Percentiles rank a stretch among this genome's conserved stretches.
Evolutionary conservation across 257 asterid species (phyloP).

Genomic region (Solanum pennellii): DNA sequence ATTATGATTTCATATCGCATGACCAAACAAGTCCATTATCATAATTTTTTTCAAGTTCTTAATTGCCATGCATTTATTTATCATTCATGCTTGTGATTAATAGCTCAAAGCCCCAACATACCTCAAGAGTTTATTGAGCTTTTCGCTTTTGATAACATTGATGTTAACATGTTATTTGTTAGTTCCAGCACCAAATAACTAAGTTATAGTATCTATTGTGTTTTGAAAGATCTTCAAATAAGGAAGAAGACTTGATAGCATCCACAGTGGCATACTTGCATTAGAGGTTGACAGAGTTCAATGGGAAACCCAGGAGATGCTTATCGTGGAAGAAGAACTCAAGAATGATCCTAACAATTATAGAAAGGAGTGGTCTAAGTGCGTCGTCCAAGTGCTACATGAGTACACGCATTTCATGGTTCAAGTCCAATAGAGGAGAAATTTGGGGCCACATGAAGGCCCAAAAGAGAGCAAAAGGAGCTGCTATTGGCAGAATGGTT

Average conservation of each 20-base stretch:
- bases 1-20: neutral
- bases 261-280: neutral
- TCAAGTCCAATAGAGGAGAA: neutral
- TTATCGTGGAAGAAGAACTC: neutral
- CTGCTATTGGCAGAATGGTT: neutral
- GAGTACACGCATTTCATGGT: neutral
- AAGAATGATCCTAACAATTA: neutral
- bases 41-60: neutral
- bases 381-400: neutral
- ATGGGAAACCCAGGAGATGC: neutral
- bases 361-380: neutral
- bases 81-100: neutral
- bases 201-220: neutral
- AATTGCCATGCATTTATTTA: neutral
- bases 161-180: neutral
- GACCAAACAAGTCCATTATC: neutral
- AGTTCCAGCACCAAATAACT: neutral
- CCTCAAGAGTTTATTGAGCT: neutral
- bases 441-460: neutral
- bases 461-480: neutral
- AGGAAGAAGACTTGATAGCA: neutral
- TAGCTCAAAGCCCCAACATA: neutral
- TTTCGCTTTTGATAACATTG: neutral
- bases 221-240: neutral
- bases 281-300: neutral